Conservation (phyloP, 208 protist genomes). For the Acanthamoeba castellanii region DNA sequence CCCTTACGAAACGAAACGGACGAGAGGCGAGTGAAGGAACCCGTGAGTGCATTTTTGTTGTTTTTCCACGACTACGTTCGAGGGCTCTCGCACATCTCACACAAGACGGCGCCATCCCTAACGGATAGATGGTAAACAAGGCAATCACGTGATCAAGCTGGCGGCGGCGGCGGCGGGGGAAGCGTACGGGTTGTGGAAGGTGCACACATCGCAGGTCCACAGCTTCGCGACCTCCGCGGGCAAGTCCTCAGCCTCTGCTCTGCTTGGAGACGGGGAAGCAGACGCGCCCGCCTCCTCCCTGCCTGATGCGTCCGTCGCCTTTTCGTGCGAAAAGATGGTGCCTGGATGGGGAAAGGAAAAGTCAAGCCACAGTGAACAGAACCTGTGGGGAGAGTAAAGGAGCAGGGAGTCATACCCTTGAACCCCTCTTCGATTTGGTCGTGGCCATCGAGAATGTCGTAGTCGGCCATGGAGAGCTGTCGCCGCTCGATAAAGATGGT, state of each 20-base stretch:
- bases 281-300: not conserved
- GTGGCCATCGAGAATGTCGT: conserved; percentile 47
- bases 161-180: not conserved
- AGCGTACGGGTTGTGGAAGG: not conserved
- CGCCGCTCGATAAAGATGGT: conserved; percentile 64
- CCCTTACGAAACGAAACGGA: no score
- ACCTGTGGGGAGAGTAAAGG: not conserved
- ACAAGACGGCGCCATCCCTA: not conserved
- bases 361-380: not conserved
- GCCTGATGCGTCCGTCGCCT: not conserved
- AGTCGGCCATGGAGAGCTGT: conserved; percentile 48
- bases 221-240: not conserved
- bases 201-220: not conserved
- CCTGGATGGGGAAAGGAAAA: not conserved
- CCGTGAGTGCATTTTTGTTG: no score
- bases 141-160: no score
- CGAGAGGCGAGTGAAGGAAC: no score
- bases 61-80: not conserved
- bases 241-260: not conserved
- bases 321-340: conserved; percentile 38
- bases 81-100: conserved; percentile 28
- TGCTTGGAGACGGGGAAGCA: not conserved
- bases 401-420: conserved; percentile 1
- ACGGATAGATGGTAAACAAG: not conserved
- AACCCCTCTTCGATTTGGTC: conserved; percentile 56